Conservation (phyloP, 2,329 filamentous ascomycete species). For the Aspergillus texensis region DNA sequence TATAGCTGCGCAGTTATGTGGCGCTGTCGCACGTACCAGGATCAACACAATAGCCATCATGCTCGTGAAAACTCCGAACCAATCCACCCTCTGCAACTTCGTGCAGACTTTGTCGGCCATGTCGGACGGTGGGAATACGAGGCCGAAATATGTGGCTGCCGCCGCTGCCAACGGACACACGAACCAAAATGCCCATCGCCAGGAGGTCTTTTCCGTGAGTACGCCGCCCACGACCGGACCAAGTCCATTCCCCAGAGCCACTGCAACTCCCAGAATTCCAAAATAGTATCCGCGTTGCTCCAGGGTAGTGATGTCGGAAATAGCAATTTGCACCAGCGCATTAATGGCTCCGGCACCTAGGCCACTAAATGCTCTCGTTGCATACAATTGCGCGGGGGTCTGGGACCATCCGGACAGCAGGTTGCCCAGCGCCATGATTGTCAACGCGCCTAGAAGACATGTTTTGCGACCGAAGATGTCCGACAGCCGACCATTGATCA, state of each 20-base stretch:
- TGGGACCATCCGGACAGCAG: neutral
- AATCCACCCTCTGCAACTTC: neutral
- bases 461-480: neutral
- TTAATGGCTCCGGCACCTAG: neutral
- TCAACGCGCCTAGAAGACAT: neutral
- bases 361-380: neutral
- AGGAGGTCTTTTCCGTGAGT: neutral
- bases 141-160: neutral
- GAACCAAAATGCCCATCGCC: neutral
- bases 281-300: neutral
- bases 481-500: neutral
- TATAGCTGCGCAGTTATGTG: neutral
- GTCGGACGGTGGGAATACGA: neutral
- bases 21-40: neutral
- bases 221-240: neutral
- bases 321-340: neutral
- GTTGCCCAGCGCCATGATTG: neutral
- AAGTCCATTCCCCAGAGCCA: neutral
- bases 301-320: neutral
- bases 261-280: neutral
- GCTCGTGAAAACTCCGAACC: neutral
- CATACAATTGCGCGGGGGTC: neutral
- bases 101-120: neutral
- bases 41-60: neutral
- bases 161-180: neutral